Conservation (phyloP, 2,329 filamentous ascomycete genomes). For the Tolypocladium amazonense region DNA sequence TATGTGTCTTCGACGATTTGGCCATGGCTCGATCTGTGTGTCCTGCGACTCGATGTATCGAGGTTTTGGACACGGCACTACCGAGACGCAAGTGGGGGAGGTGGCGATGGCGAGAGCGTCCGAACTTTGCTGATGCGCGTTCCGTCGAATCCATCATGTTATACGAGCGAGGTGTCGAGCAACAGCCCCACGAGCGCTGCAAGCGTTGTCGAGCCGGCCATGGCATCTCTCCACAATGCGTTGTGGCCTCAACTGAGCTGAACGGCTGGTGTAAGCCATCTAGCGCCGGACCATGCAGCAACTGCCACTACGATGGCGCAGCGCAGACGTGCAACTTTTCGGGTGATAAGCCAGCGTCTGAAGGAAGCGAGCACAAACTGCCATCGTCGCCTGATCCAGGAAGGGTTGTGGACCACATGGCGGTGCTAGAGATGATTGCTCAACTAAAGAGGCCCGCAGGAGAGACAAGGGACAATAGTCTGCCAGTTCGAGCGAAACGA, state of each 20-base stretch:
- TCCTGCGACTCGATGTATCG: not conserved
- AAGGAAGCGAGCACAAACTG: not conserved
- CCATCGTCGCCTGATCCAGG: not conserved
- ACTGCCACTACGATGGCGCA: constrained; percentile 12
- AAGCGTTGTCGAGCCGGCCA: constrained; percentile 11
- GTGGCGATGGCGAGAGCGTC: constrained; percentile 11
- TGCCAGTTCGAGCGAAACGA: constrained; percentile 10
- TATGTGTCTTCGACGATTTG: constrained; percentile 11
- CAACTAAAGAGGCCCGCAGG: constrained; percentile 10
- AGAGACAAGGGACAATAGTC: constrained; percentile 8
- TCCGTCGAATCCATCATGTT: constrained; percentile 13
- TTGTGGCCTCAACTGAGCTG: constrained; percentile 7
- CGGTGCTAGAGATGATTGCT: constrained; percentile 16
- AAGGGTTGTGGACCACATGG: constrained; percentile 13
- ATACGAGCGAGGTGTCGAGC: constrained; percentile 12
- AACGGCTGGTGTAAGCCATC: not conserved
- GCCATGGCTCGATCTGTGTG: not conserved
- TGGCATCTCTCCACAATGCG: constrained; percentile 13
- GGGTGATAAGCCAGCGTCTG: not conserved
- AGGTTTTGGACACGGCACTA: not conserved
- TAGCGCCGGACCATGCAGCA: constrained; percentile 10
- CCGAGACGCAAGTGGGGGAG: constrained; percentile 9
- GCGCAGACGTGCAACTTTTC: constrained; percentile 2
- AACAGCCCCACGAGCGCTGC: constrained; percentile 8
- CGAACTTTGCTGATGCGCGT: constrained; percentile 4